Evolutionary conservation across 2,329 filamentous ascomycete species (phyloP).

Genomic region (Colletotrichum cuscutae): DNA sequence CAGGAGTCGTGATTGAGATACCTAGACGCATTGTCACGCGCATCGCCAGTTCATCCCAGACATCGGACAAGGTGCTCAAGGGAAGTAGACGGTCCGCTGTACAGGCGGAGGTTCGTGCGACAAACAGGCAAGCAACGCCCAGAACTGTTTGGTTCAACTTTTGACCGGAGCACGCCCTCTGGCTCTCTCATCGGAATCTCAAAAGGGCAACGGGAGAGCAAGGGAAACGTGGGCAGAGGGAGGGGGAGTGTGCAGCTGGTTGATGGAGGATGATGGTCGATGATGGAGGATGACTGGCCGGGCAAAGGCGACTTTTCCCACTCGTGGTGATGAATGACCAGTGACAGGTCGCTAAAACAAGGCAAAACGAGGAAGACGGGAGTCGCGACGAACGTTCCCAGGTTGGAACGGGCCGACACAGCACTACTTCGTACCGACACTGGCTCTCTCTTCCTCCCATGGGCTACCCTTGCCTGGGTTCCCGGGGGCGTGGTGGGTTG

Average conservation of each 20-base stretch:
- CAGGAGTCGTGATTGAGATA: neutral
- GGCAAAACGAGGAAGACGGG: neutral
- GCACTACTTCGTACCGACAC: neutral
- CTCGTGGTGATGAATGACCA: neutral
- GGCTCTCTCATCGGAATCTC: neutral
- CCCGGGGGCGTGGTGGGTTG: neutral
- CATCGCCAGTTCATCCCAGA: conserved; percentile 6
- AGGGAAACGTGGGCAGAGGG: conserved; percentile 4
- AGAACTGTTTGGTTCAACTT: neutral
- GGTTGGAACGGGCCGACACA: conserved; percentile 20
- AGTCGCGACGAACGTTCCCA: conserved; percentile 3
- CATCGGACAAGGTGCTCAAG: neutral
- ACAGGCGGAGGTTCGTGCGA: neutral
- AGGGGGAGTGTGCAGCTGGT: conserved; percentile 18
- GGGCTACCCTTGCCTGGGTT: neutral
- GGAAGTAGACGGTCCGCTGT: neutral
- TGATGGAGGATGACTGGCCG: neutral
- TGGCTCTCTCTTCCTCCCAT: neutral
- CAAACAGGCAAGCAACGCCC: neutral
- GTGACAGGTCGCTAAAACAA: neutral
- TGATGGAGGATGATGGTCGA: neutral
- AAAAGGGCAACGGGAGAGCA: neutral
- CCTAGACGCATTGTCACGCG: neutral
- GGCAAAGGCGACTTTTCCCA: neutral
- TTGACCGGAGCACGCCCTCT: neutral